Percentiles rank a stretch among this genome's conserved stretches.
phyloP scores from a whole-genome alignment of 108 stramenopile genomes.

The Fragilariopsis cylindrus region DNA sequence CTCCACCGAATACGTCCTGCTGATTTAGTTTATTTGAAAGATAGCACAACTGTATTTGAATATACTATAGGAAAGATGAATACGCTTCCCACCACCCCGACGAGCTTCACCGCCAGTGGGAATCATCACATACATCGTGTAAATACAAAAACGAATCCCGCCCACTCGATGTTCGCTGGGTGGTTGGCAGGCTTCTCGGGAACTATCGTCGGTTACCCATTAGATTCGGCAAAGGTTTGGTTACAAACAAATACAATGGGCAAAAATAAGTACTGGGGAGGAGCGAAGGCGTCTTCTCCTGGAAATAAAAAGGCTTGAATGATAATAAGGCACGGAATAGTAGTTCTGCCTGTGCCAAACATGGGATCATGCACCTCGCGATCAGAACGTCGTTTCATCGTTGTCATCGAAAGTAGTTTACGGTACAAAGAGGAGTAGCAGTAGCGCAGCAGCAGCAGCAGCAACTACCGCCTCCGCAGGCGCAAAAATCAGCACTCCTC shows the following conservation, averaged over 20 bases:
- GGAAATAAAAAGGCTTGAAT: not conserved
- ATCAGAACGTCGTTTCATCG: conserved; percentile 7
- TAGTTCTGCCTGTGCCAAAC: not conserved
- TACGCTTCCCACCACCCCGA: no score
- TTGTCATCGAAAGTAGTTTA: not conserved
- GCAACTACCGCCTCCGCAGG: not conserved
- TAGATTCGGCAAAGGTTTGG: conserved; percentile 72
- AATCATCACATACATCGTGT: not conserved
- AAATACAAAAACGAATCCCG: not conserved
- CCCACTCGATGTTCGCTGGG: conserved; percentile 49
- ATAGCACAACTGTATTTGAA: no score
- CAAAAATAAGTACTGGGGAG: conserved; percentile 14
- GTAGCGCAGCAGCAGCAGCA: not conserved
- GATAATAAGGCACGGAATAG: not conserved
- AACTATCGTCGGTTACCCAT: conserved; percentile 60
- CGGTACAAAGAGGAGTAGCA: conserved; percentile 3
- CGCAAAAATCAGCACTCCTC: not conserved
- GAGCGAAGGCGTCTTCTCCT: not conserved
- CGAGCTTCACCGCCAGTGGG: no score
- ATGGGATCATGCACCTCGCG: not conserved
- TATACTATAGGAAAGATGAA: no score
- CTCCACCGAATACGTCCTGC: no score
- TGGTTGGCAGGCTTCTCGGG: conserved; percentile 65
- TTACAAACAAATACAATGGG: conserved; percentile 52
- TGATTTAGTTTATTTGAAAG: no score